Percentiles rank a stretch among this genome's conserved stretches.
These are phyloP conservation scores for Striga asiatica DNA, from an alignment of 257 asterid genomes.

Conservation along the genomic window DNA sequence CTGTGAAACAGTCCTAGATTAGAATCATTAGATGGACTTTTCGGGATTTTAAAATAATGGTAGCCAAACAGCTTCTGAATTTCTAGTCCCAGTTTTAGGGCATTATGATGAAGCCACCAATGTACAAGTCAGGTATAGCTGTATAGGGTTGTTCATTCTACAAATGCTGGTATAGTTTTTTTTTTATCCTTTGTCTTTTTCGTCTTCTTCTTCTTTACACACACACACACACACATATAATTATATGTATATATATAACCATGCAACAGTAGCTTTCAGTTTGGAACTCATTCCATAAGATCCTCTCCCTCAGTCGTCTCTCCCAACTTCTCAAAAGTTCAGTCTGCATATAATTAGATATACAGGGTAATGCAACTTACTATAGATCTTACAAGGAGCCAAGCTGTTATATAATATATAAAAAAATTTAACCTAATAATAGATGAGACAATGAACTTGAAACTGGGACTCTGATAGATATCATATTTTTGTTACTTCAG, in stretches of 20 bases:
- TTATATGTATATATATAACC: too few species aligned
- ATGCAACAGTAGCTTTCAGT: too few species aligned
- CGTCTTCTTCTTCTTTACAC: too few species aligned
- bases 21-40: not conserved
- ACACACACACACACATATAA: too few species aligned
- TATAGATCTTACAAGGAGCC: not conserved
- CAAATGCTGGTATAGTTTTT: not conserved
- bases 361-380: not conserved
- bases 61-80: not conserved
- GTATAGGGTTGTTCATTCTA: not conserved
- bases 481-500: not conserved
- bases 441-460: not conserved
- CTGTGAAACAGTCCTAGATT: not conserved
- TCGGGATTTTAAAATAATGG: not conserved
- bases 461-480: not conserved
- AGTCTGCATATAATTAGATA: not conserved
- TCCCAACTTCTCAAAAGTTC: too few species aligned
- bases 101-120: not conserved
- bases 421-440: not conserved
- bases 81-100: not conserved
- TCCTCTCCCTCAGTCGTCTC: too few species aligned
- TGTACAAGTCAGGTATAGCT: not conserved
- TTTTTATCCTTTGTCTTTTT: not conserved
- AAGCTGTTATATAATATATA: not conserved
- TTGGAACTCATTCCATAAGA: too few species aligned